These are phyloP conservation scores for Epichloe hybrida DNA, from an alignment of 2,329 filamentous ascomycete species.

Conservation along the genomic window DNA sequence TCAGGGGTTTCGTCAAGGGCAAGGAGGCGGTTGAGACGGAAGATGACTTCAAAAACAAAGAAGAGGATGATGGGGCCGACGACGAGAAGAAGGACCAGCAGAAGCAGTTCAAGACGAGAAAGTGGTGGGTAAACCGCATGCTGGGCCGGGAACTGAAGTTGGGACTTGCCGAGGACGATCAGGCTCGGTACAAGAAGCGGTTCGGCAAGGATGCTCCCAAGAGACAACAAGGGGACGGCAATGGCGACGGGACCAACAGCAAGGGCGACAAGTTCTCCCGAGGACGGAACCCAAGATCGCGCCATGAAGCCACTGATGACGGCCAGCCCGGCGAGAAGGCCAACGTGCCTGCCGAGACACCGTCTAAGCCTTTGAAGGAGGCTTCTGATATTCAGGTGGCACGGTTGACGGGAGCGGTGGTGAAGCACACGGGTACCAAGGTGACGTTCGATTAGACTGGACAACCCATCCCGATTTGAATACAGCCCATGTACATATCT, in stretches of 20 bases:
- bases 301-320: conserved; percentile 6
- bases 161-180: conserved; percentile 87
- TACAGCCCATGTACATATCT: neutral
- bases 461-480: neutral
- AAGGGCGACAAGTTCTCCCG: conserved; percentile 17
- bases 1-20: conserved; percentile 68
- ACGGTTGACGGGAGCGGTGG: conserved; percentile 65
- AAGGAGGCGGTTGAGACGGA: conserved; percentile 50
- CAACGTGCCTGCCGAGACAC: conserved; percentile 1
- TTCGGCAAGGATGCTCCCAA: conserved; percentile 60
- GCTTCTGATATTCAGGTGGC: conserved; percentile 36
- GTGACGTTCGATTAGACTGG: conserved; percentile 56
- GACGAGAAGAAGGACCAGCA: conserved; percentile 26
- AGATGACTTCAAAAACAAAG: conserved; percentile 42
- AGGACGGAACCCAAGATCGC: conserved; percentile 26
- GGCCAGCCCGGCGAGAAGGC: conserved; percentile 11
- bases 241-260: conserved; percentile 12
- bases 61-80: conserved; percentile 30
- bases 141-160: conserved; percentile 70
- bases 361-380: conserved; percentile 26
- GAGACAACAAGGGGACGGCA: conserved; percentile 14
- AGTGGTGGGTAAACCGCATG: conserved; percentile 79
- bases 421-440: conserved; percentile 68
- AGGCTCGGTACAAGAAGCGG: conserved; percentile 82
- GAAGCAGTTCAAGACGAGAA: conserved; percentile 45